These are phyloP conservation scores for Trichosporon coremiiforme DNA, from an alignment of 1,284 basidiomycete species.

Conservation along the genomic window DNA sequence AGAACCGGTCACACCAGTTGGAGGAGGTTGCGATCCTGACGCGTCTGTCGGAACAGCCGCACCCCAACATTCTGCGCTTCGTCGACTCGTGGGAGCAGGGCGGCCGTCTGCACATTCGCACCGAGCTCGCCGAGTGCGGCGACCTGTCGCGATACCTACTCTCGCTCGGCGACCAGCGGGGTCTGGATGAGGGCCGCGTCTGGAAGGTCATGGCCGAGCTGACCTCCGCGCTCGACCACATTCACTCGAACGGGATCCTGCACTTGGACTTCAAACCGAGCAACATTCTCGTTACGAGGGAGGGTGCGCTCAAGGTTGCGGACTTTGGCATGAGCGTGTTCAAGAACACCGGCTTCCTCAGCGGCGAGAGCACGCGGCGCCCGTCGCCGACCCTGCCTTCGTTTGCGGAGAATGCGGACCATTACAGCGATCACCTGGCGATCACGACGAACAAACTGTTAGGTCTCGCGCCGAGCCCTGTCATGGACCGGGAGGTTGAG, in stretches of 20 bases:
- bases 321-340: slow-evolving; percentile 87
- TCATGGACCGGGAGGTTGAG: slow-evolving; percentile 64
- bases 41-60: slow-evolving; percentile 64
- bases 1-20: slow-evolving; percentile 74
- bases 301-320: slow-evolving; percentile 90
- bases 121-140: slow-evolving; percentile 88
- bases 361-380: slow-evolving; percentile 7
- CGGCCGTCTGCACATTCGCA: slow-evolving; percentile 82
- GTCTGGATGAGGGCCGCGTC: slow-evolving; percentile 87
- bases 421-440: neutral
- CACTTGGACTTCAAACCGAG: slow-evolving; percentile 97
- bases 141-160: slow-evolving; percentile 87
- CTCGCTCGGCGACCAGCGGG: slow-evolving; percentile 78
- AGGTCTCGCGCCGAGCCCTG: slow-evolving; percentile 32
- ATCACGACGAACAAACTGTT: slow-evolving; percentile 3
- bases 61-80: slow-evolving; percentile 81
- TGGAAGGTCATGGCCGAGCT: slow-evolving; percentile 95
- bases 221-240: slow-evolving; percentile 73
- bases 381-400: neutral
- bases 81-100: slow-evolving; percentile 96
- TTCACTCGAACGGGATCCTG: slow-evolving; percentile 82
- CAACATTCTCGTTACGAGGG: slow-evolving; percentile 86
- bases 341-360: slow-evolving; percentile 54
- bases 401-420: neutral
- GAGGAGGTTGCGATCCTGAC: slow-evolving; percentile 92